These are phyloP conservation scores for Melampsora larici-populina DNA, from an alignment of 1,284 basidiomycete species.

Conservation along the genomic window DNA sequence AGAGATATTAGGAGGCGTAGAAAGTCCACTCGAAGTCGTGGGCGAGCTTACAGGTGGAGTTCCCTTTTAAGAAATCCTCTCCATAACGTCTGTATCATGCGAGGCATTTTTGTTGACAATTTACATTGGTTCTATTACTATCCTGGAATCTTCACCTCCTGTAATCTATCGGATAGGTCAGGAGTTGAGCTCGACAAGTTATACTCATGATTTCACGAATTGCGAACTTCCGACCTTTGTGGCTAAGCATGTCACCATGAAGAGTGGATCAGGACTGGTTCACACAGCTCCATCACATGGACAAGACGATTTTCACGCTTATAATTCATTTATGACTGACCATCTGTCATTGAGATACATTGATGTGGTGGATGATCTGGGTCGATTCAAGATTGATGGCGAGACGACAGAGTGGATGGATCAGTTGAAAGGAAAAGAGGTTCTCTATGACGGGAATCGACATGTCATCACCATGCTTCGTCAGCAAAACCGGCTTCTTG, in stretches of 20 bases:
- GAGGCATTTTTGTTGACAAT: too few relatives aligned
- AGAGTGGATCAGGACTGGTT: constrained; percentile 92
- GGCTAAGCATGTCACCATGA: constrained; percentile 70
- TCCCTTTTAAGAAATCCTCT: background rate
- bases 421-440: constrained; percentile 66
- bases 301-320: constrained; percentile 72
- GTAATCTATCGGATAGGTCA: constrained; percentile 60
- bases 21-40: background rate
- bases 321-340: constrained; percentile 53
- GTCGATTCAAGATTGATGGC: constrained; percentile 66
- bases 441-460: constrained; percentile 68
- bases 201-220: constrained; percentile 57
- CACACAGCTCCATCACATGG: constrained; percentile 96
- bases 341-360: background rate
- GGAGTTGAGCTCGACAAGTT: constrained; percentile 69
- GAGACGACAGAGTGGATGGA: constrained; percentile 53
- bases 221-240: constrained; percentile 58
- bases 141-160: background rate
- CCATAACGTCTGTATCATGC: background rate
- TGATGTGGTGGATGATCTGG: constrained; percentile 67
- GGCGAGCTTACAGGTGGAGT: constrained; percentile 36
- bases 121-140: too few relatives aligned
- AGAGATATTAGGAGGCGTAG: constrained; percentile 4
- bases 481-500: constrained; percentile 63
- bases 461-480: constrained; percentile 66